phyloP scores from a whole-genome alignment of 2,329 filamentous ascomycete species.

The Claviceps pusilla region DNA sequence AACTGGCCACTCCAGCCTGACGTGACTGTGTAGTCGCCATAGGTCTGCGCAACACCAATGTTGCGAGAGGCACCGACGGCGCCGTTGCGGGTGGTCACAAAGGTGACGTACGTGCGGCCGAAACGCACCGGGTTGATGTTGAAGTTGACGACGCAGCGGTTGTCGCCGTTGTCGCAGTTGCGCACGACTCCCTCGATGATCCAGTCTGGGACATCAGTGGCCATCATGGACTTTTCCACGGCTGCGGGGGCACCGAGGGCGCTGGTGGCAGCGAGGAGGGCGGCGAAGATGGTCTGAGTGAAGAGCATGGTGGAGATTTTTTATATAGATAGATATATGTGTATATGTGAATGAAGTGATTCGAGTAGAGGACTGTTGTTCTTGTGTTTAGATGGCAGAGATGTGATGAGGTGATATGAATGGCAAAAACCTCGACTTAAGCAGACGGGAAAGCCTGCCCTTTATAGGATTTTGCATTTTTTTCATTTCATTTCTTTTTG shows the following conservation, averaged over 20 bases:
- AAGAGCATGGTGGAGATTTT: conserved; percentile 25
- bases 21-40: conserved; percentile 35
- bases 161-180: conserved; percentile 23
- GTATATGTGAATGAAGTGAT: background rate
- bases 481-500: too few relatives aligned
- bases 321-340: background rate
- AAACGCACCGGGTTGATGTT: conserved; percentile 18
- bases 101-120: conserved; percentile 20
- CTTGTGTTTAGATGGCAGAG: background rate
- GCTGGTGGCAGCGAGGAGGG: conserved; percentile 21
- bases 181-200: conserved; percentile 26
- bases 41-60: conserved; percentile 25
- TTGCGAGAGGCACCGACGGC: conserved; percentile 16
- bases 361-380: background rate
- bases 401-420: background rate
- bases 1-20: conserved; percentile 43
- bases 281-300: conserved; percentile 23
- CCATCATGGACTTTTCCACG: conserved; percentile 24
- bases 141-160: conserved; percentile 29
- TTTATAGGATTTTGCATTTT: background rate
- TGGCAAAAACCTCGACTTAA: too few relatives aligned
- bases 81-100: conserved; percentile 19
- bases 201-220: conserved; percentile 21
- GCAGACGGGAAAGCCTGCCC: background rate
- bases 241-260: conserved; percentile 22